These are phyloP conservation scores for Candolleomyces efflorescens DNA, from an alignment of 768 basidiomycete species.

Conservation along the genomic window DNA sequence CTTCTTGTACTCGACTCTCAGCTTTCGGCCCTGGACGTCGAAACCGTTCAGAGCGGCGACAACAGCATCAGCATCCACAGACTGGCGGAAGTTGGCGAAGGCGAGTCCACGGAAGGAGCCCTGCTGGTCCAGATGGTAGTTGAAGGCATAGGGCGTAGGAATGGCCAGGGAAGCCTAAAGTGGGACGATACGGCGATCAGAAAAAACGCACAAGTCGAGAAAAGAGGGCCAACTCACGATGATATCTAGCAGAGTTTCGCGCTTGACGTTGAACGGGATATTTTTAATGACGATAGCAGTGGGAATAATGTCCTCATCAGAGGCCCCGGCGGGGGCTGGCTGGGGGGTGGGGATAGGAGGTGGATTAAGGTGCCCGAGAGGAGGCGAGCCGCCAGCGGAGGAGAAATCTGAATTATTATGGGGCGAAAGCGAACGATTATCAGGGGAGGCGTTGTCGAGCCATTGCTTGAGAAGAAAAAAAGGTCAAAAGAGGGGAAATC, in stretches of 20 bases:
- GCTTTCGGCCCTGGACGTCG: constrained; percentile 93
- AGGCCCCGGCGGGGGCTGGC: constrained; percentile 42
- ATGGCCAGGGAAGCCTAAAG: constrained; percentile 82
- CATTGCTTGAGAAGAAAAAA: constrained; percentile 60
- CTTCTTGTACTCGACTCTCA: constrained; percentile 99
- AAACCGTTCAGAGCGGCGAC: constrained; percentile 96
- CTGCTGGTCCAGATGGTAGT: constrained; percentile 96
- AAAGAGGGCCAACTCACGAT: constrained; percentile 62
- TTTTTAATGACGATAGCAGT: constrained; percentile 99
- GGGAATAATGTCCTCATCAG: constrained; percentile 92
- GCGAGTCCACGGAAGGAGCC: constrained; percentile 96
- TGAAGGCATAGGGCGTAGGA: constrained; percentile 98
- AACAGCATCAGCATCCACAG: constrained; percentile 90
- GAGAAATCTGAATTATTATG: constrained; percentile 88
- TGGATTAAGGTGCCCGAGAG: constrained; percentile 44
- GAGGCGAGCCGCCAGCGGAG: constrained; percentile 81
- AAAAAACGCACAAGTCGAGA: constrained; percentile 8
- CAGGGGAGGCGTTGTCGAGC: constrained; percentile 70
- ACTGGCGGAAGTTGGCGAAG: constrained; percentile 95
- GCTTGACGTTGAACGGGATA: constrained; percentile 98
- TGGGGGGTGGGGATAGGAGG: constrained; percentile 36
- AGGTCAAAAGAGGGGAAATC: constrained; percentile 13
- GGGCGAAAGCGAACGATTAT: constrained; percentile 78
- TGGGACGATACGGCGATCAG: constrained; percentile 13
- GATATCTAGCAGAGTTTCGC: constrained; percentile 93